Conservation (phyloP, 305 asterid genomes). For the Fraxinus baroniana region DNA sequence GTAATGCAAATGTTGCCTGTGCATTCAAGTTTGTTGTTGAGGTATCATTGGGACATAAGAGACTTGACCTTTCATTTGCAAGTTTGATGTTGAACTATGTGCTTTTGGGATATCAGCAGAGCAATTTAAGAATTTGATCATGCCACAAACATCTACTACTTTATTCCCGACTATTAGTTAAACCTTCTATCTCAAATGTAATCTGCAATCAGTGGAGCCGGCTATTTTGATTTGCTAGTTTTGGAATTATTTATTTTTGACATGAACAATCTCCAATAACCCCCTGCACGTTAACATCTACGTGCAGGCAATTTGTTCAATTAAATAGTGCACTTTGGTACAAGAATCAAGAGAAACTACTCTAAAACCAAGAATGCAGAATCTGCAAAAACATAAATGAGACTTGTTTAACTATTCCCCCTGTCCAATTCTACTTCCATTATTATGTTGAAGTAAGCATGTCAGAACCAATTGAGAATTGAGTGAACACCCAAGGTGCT, state of each 20-base stretch:
- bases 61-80: not conserved
- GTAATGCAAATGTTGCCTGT: conserved; percentile 98
- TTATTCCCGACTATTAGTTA: not conserved
- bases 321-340: not conserved
- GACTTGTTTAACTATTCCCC: not conserved
- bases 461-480: not conserved
- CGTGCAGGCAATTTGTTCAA: not conserved
- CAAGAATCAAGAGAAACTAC: not conserved
- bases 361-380: not conserved
- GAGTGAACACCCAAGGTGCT: not conserved
- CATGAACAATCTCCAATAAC: not conserved
- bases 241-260: not conserved
- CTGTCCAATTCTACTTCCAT: not conserved
- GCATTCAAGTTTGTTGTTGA: conserved; percentile 99
- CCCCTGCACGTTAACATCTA: not conserved
- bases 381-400: not conserved
- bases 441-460: not conserved
- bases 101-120: not conserved
- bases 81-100: not conserved
- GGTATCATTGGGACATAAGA: conserved; percentile 45
- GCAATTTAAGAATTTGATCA: not conserved
- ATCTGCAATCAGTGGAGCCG: not conserved
- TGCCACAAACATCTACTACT: not conserved
- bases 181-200: not conserved
- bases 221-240: not conserved